Percentiles rank a stretch among this genome's conserved stretches.
phyloP scores from a whole-genome alignment of 306 rosid species.

The Corylus heterophylla region DNA sequence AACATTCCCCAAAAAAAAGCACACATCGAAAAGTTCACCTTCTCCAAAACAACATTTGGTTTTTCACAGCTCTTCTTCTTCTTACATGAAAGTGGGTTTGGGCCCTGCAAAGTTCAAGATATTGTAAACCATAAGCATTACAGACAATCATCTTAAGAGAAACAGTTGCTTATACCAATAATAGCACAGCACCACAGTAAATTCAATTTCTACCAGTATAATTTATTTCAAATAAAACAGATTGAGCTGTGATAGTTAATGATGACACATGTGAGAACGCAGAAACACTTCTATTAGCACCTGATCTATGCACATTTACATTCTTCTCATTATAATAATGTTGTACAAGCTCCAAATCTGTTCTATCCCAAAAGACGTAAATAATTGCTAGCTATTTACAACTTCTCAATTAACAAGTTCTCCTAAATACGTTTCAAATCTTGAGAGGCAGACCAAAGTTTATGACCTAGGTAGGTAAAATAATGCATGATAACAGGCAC shows the following conservation, averaged over 20 bases:
- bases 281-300: neutral
- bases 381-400: neutral
- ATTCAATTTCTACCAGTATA: neutral
- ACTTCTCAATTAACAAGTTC: neutral
- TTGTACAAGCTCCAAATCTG: neutral
- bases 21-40: slow-evolving; percentile 43
- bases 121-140: neutral
- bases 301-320: neutral
- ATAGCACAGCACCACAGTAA: neutral
- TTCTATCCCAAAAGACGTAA: neutral
- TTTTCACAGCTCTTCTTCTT: slow-evolving; percentile 59
- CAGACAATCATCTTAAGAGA: neutral
- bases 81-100: slow-evolving; percentile 88
- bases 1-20: neutral
- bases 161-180: neutral
- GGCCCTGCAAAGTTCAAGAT: slow-evolving; percentile 58
- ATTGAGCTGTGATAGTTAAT: neutral
- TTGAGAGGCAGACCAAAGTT: neutral
- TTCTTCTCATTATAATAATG: neutral
- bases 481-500: neutral
- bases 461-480: neutral
- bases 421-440: neutral
- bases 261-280: neutral
- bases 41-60: slow-evolving; percentile 30
- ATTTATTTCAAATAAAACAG: neutral